Base-by-base conservation (phyloP, 495 filamentous ascomycete species). In the Penicillium samsonianum region DNA sequence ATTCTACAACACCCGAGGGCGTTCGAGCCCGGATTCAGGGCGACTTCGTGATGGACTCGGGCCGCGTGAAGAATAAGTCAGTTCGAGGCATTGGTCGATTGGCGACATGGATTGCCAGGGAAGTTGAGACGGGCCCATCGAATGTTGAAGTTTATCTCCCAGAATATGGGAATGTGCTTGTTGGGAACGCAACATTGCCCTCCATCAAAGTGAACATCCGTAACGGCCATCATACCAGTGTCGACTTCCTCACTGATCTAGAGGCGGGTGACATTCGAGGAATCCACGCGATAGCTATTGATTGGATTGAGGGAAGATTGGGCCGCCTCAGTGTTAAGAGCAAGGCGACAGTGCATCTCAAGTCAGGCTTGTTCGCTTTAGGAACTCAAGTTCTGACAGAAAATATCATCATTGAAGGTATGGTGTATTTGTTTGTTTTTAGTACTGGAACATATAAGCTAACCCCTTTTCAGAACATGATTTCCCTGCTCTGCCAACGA, bases 261-360 rank as follows among this genome's bases (percentile, higher is more conserved):
- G 70, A 80, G 23, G 86, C 90, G 17, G 90, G 90, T 31, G 85
- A 91, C 61, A 73, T 90, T n/a, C 85, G 89, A 57, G 87, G 85
- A 9, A 82, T 96, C 49, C 85, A 89, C 43, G 78, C 78, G n/a
- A 81, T 98, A 55, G 91, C 90, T 17, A 86, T 91, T 60, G 90
- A 96, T 68, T 98, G 90, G 86, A 63, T 98, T 52, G 83, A 89
- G 19, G 92, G 93, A 31, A 84, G 80, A 50, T 69, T 98, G 48
- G 81, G 82, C 2, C 73, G 77, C 48, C 69, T 98, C 31, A 81
- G 78, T 48, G 67, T 98, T 3, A 78, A 83, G 48, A 92, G 89
- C 12, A 87, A 82, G 65, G 84, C 90, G 30, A 76, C 82, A 47
- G 65, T 98, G 25, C 74, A 77, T 26, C 64, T 97, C 10, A 90